Percentiles rank a stretch among this genome's conserved stretches.
phyloP scores from a whole-genome alignment of 805 yeast genomes.

The Jamesozyma lodderae region DNA sequence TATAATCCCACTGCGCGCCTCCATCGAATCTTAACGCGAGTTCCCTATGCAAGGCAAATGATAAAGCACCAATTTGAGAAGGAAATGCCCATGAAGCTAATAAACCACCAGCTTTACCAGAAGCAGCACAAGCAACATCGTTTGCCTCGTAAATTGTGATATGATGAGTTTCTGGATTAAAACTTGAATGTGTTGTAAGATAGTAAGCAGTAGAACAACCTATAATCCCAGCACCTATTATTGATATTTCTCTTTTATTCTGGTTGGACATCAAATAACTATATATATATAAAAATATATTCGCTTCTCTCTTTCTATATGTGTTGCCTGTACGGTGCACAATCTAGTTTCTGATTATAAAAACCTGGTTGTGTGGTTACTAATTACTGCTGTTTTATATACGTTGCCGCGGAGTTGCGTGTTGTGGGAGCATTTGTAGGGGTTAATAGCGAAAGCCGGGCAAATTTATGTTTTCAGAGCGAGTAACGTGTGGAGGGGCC shows the following conservation, averaged over 20 bases:
- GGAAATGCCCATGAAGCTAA: conserved; percentile 97
- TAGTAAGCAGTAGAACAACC: conserved; percentile 94
- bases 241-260: conserved; percentile 60
- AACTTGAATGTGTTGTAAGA: conserved; percentile 72
- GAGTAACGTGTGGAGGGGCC: too few species aligned
- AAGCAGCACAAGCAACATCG: conserved; percentile 94
- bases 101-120: conserved; percentile 95
- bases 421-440: too few species aligned
- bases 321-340: too few species aligned
- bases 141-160: conserved; percentile 82
- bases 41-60: conserved; percentile 78
- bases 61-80: conserved; percentile 80
- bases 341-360: too few species aligned
- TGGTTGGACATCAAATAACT: neutral
- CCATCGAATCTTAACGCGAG: conserved; percentile 74
- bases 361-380: too few species aligned
- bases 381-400: too few species aligned
- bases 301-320: too few species aligned
- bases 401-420: too few species aligned
- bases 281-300: too few species aligned
- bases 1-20: conserved; percentile 85
- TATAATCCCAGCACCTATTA: conserved; percentile 92
- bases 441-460: too few species aligned
- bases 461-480: too few species aligned
- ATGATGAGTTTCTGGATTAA: conserved; percentile 61